Evolutionary conservation across 2,329 filamentous ascomycete species (phyloP), one percentile per base, ranked within the genome.

Genomic region (Nemania sp.): DNA sequence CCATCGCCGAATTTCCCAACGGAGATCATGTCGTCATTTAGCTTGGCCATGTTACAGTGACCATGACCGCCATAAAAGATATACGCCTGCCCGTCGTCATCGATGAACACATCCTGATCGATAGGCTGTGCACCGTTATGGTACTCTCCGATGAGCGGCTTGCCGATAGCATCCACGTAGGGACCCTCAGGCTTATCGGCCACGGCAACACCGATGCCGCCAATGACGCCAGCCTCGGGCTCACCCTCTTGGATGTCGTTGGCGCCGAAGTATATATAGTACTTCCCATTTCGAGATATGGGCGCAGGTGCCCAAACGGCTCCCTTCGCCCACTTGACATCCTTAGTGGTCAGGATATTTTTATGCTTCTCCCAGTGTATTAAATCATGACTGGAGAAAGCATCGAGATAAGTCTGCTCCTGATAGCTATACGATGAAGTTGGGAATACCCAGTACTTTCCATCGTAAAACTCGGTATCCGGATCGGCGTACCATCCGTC

Each of bases 401-500:
- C 77, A 56, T 80, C 77, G 39, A 80, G 71, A 60, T 75, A 78
- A 0, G 75, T 79, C 64, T 80, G 77, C 28, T 75, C 43, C 12
- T 75, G 72, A 58, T 79, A 80, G 14, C 64, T 59, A 19, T 67
- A 67, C 2, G 77, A 79, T 4, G 72, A 69, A 2, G 77, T 80
- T 5, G 77, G 75, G 60, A 73, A 80, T 20, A 80, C 72, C 75
- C 75, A 80, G 64, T 76, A 79, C 33, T 71, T 60, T 23, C 64
- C 66, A 14, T 74, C 64, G 66, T 77, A 80, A 64, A 75, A 73
- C 46, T 72, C 75, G 22, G 69, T 74, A 63, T 79, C 78, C 0
- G 77, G 78, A 51, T 80, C 77, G 6, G 77, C 78, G 60, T 80
- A 80, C 75, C 75, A 78, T 45, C 76, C 76, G 1, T 73, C 68